Evolutionary conservation across 1,139 yeast species (phyloP), one percentile per base, ranked within the genome.

Genomic region (Suhomyces bokatorum): DNA sequence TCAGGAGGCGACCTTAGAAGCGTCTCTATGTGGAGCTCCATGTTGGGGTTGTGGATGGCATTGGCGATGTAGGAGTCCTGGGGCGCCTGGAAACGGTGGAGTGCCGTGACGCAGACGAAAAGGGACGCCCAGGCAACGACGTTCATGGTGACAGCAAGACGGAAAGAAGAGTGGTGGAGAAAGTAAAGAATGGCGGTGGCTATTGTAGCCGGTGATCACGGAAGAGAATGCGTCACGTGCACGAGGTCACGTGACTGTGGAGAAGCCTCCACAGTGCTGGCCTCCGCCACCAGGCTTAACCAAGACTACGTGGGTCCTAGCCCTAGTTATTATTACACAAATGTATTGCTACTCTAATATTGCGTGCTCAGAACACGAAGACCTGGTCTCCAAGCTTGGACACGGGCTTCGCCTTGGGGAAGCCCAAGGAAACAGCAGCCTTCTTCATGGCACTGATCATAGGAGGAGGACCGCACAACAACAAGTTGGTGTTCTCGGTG

Each of bases 401-500:
- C 31, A 91, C 90, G 4, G 97, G 95, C 68, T 83, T 86, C 47
- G 97, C 91, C 78, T 89, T 90, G 44, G 80, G 79, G 69, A 71
- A 95, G 16, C 97, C 98, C 56, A 91, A 77, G 17, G 75, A 71
- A 41, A 77, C 78, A 32, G 96, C 90, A 42, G 87, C 87, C 74
- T 85, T 90, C 75, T 90, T 91, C 62, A 85, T 76, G 45, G 87
- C 83, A 42, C 84, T 75, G 42, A 82, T 81, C 93, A 88, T 85
- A 45, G 88, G 88, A 50, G 97, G 97, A 47, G 99, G 99, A 27
- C 99, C 97, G 68, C 99, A 95, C 47, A 93, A 69, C 59, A 93
- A 80, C 52, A 93, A 70, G 75, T 87, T 90, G 51, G 79, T 75
- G 55, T 83, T 84, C 43, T 70, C 71, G 31, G 80, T 61, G 32